phyloP scores from a whole-genome alignment of 805 yeast species.

The Saturnispora galanensis region DNA sequence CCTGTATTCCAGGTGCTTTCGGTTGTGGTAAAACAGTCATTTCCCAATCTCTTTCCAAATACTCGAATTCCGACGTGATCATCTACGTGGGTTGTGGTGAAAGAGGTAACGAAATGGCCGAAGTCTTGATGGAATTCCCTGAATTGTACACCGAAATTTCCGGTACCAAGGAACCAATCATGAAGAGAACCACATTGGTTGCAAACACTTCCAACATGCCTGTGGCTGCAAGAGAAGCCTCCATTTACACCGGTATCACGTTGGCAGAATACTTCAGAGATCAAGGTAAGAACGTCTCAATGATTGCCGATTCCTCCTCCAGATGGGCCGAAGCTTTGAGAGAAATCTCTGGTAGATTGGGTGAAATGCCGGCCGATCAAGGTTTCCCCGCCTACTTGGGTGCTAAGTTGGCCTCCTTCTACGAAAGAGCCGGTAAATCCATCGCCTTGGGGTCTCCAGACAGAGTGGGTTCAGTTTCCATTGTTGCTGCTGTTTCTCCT shows the following conservation, averaged over 20 bases:
- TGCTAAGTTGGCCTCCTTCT: slow-evolving; percentile 96
- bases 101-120: slow-evolving; percentile 99
- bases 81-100: slow-evolving; percentile 94
- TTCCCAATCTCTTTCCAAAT: slow-evolving; percentile 70
- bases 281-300: slow-evolving; percentile 97
- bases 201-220: slow-evolving; percentile 99
- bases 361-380: slow-evolving; percentile 99
- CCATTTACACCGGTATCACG: slow-evolving; percentile 97
- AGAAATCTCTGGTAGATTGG: slow-evolving; percentile 99
- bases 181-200: slow-evolving; percentile 98
- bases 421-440: slow-evolving; percentile 99
- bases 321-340: slow-evolving; percentile 99
- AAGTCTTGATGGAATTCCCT: slow-evolving; percentile 99
- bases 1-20: slow-evolving; percentile 99
- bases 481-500: slow-evolving; percentile 99
- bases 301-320: slow-evolving; percentile 99
- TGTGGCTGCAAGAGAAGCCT: slow-evolving; percentile 99
- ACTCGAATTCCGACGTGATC: slow-evolving; percentile 94
- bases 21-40: slow-evolving; percentile 79
- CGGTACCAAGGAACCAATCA: slow-evolving; percentile 95
- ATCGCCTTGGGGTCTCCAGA: slow-evolving; percentile 92
- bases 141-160: slow-evolving; percentile 84
- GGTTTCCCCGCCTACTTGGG: slow-evolving; percentile 99
- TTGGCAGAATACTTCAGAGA: slow-evolving; percentile 99
- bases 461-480: slow-evolving; percentile 96